phyloP scores from a whole-genome alignment of 805 yeast species.

The Suhomyces canberraensis region DNA sequence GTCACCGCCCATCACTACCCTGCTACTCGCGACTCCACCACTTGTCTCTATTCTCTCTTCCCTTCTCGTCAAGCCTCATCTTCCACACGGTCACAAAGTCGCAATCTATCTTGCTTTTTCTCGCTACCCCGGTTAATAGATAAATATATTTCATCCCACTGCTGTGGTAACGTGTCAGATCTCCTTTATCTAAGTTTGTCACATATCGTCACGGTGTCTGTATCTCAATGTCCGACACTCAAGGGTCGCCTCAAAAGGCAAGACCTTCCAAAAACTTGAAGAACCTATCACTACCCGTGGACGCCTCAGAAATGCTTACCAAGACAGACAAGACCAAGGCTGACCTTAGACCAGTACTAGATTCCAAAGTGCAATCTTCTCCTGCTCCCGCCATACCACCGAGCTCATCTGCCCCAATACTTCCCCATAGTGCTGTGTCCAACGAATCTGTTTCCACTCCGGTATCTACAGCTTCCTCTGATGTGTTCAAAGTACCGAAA shows the following conservation, averaged over 20 bases:
- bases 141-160: no score
- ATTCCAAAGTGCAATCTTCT: not conserved
- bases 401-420: not conserved
- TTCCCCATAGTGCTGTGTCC: not conserved
- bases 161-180: no score
- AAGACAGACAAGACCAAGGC: not conserved
- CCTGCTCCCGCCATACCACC: not conserved
- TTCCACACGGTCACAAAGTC: not conserved
- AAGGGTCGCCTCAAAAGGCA: not conserved
- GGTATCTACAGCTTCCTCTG: slow-evolving; percentile 4
- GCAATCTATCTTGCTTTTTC: not conserved
- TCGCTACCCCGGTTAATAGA: not conserved
- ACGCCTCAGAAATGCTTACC: not conserved
- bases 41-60: no score
- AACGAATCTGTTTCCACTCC: not conserved
- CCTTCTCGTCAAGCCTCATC: no score
- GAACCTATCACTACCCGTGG: not conserved
- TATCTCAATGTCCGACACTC: slow-evolving; percentile 1
- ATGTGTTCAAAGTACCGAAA: slow-evolving; percentile 13
- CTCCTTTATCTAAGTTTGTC: no score
- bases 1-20: no score
- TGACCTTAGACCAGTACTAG: not conserved
- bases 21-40: no score
- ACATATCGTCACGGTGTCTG: no score
- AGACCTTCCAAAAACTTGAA: not conserved